These are phyloP conservation scores for Hyaloscypha hepaticicola DNA, from an alignment of 495 filamentous ascomycete genomes.

Conservation along the genomic window DNA sequence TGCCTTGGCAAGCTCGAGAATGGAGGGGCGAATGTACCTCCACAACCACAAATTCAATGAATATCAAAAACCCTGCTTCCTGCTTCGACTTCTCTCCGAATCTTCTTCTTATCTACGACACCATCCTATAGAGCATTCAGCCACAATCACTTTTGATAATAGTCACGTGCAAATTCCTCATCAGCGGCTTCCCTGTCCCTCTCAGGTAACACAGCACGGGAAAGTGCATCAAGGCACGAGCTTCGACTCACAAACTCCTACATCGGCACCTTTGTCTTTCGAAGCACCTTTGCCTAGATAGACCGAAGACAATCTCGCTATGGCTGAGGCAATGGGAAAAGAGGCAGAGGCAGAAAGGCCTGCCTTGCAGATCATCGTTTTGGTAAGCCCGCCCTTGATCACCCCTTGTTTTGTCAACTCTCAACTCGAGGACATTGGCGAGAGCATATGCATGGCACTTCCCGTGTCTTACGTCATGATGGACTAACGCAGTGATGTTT, in stretches of 20 bases:
- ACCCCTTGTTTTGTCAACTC: neutral
- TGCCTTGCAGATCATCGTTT: constrained; percentile 74
- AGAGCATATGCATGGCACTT: neutral
- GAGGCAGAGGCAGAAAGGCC: constrained; percentile 31
- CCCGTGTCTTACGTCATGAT: constrained; percentile 6
- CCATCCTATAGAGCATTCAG: too few relatives aligned
- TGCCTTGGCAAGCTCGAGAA: neutral
- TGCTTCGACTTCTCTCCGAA: too few relatives aligned
- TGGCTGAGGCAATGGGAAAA: neutral
- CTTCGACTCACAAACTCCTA: neutral
- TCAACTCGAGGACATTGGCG: neutral
- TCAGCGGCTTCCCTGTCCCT: neutral
- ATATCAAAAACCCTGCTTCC: neutral
- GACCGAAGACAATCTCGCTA: neutral
- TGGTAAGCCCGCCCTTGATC: constrained; percentile 56
- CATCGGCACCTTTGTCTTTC: neutral
- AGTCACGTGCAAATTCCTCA: neutral
- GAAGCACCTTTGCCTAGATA: neutral
- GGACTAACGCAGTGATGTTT: neutral
- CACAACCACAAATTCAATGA: neutral
- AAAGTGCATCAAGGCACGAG: constrained; percentile 6
- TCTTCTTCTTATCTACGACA: too few relatives aligned
- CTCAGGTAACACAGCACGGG: constrained; percentile 2
- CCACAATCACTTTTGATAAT: neutral
- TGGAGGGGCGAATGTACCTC: neutral